Conservation (phyloP, 768 basidiomycete genomes). For the Suillus discolor region DNA sequence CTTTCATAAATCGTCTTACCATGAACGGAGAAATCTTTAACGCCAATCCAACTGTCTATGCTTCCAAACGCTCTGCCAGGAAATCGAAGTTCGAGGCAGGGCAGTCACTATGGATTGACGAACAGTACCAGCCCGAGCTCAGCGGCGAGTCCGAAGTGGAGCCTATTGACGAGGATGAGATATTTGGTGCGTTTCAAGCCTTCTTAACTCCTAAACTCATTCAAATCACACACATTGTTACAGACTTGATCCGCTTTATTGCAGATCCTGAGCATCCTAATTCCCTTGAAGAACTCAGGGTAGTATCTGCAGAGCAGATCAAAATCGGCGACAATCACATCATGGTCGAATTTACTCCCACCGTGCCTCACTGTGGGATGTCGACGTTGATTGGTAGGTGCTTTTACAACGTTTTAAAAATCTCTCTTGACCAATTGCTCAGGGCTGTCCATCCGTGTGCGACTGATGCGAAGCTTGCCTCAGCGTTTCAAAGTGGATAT, state of each 20-base stretch:
- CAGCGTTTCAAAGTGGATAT: slow-evolving; percentile 95
- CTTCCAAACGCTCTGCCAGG: slow-evolving; percentile 47
- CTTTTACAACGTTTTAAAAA: not conserved
- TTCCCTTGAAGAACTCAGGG: slow-evolving; percentile 91
- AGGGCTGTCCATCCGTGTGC: slow-evolving; percentile 96
- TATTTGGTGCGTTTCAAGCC: slow-evolving; percentile 66
- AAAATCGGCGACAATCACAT: slow-evolving; percentile 63
- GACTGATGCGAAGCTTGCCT: slow-evolving; percentile 87
- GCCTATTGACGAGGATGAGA: slow-evolving; percentile 88
- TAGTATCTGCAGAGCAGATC: slow-evolving; percentile 91
- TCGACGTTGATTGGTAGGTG: slow-evolving; percentile 89
- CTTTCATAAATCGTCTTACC: slow-evolving; percentile 13
- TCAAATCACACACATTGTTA: slow-evolving; percentile 6
- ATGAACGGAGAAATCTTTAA: slow-evolving; percentile 76
- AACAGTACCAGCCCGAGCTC: slow-evolving; percentile 40
- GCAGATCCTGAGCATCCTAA: slow-evolving; percentile 96
- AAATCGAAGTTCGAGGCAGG: slow-evolving; percentile 41
- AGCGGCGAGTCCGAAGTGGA: slow-evolving; percentile 47
- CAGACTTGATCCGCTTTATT: slow-evolving; percentile 90
- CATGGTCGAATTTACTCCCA: slow-evolving; percentile 93
- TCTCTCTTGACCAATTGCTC: slow-evolving; percentile 1
- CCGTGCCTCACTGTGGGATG: slow-evolving; percentile 97
- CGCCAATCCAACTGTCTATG: slow-evolving; percentile 86
- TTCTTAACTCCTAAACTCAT: slow-evolving; percentile 4
- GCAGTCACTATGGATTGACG: slow-evolving; percentile 67